These are phyloP conservation scores for Podosphaera xanthii DNA, from an alignment of 2,329 filamentous ascomycete species.

Conservation along the genomic window DNA sequence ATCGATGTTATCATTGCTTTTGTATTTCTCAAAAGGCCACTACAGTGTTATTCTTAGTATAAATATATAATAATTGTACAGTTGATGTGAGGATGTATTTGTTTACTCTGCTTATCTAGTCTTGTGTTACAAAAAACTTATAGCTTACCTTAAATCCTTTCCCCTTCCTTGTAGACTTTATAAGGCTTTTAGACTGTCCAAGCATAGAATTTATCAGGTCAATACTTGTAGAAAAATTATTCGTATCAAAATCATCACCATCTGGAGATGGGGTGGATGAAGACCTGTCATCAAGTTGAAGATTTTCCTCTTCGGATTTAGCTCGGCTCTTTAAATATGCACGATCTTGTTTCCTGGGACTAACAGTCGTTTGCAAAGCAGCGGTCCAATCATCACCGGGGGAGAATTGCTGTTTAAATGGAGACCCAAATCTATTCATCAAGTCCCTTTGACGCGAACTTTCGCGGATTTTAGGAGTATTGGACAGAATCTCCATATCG, in stretches of 20 bases:
- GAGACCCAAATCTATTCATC: slow-evolving; percentile 34
- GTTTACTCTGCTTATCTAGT: too few relatives aligned
- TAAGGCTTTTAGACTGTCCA: slow-evolving; percentile 41
- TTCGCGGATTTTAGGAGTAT: slow-evolving; percentile 37
- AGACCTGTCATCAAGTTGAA: slow-evolving; percentile 25
- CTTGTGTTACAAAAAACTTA: too few relatives aligned
- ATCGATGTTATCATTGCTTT: slow-evolving; percentile 42
- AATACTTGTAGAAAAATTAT: slow-evolving; percentile 67
- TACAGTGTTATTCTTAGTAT: slow-evolving; percentile 31
- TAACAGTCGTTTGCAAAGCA: slow-evolving; percentile 82
- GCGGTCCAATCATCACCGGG: slow-evolving; percentile 72
- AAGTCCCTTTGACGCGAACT: slow-evolving; percentile 38
- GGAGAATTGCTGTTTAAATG: slow-evolving; percentile 34
- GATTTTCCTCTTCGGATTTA: slow-evolving; percentile 10
- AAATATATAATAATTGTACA: slow-evolving; percentile 12
- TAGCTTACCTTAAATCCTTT: slow-evolving; percentile 80
- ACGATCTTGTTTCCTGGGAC: slow-evolving; percentile 78
- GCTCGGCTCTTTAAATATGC: slow-evolving; percentile 36
- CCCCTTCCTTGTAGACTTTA: slow-evolving; percentile 31
- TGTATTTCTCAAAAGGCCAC: slow-evolving; percentile 70
- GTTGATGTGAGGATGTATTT: too few relatives aligned
- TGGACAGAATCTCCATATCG: slow-evolving; percentile 21
- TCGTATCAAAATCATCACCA: slow-evolving; percentile 19
- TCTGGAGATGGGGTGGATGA: slow-evolving; percentile 21
- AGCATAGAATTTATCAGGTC: slow-evolving; percentile 93